Base-by-base conservation (phyloP, 306 rosid genomes). In the Vachellia collinsii region DNA sequence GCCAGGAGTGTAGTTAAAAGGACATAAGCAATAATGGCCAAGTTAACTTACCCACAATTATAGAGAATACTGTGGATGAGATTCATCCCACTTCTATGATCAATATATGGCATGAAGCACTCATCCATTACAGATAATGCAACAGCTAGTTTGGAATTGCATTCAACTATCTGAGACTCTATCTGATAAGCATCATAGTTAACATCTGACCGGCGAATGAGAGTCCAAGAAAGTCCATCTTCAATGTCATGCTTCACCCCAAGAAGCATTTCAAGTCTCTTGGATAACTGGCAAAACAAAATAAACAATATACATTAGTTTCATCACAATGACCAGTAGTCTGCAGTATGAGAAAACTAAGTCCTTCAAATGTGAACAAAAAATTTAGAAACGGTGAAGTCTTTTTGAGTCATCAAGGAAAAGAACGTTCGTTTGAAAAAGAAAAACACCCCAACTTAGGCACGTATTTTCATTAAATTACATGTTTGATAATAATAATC, bases 171-270 rank as follows among this genome's bases (percentile, higher is more conserved):
- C 77, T 63, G 79, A 50, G 84, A 59, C 70, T 88, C 74, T 77
- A 51, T 73, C 42, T 82, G 80, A 74, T 83, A 76, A 79, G 59
- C 80, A 79, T 79, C 79, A 50, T 74, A 41, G 69, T 75, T 82
- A 44, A 82, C 48, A 84, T 83, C 88, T 64, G 80, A 67, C 48
- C 92, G 83, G 66, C 56, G 84, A 78, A 87, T 34, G 39, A 93
- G 81, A 84, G 90, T 88, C 86, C 93, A 90, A 50, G 94, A 88
- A 85, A 83, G 86, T 64, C 91, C 94, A 80, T 86, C 92, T 82
- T 81, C 93, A 56, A 90, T 51, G 23, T 87, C 79, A 56, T 87
- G 87, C 67, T 83, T 88, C 46, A 90, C 92, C 58, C 97, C 93
- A 77, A 88, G 42, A 82, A 90, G 97, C 84, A 22, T 83, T 83